A percentile compares a stretch with the other conserved stretches of the same genome.
Conservation (phyloP, 2,329 filamentous ascomycete species). For the Monosporascus sp. region DNA sequence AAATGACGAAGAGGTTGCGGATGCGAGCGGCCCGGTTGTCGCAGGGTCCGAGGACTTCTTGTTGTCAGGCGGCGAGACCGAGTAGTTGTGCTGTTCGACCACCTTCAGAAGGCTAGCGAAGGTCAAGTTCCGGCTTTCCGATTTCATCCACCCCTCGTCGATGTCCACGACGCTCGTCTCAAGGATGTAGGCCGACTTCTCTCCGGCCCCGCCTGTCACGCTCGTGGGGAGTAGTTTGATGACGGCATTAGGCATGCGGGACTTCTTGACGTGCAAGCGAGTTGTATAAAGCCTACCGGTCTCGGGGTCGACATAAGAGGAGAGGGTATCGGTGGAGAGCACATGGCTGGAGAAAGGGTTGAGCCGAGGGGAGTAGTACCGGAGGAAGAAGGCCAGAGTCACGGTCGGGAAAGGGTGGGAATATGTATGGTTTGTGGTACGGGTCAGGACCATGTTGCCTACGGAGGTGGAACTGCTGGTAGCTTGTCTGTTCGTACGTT, state of each 20-base stretch:
- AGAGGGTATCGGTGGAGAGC: conserved; percentile 77
- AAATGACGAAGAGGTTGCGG: conserved; percentile 9
- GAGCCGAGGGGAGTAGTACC: conserved; percentile 65
- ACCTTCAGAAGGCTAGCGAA: conserved; percentile 77
- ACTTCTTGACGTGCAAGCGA: conserved; percentile 77
- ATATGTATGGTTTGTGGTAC: conserved; percentile 66
- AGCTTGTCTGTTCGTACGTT: neutral
- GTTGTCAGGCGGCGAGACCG: conserved; percentile 32
- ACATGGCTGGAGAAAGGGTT: conserved; percentile 82
- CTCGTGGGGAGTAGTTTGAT: conserved; percentile 70
- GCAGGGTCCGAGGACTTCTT: conserved; percentile 16
- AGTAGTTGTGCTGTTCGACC: conserved; percentile 69
- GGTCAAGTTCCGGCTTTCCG: conserved; percentile 75
- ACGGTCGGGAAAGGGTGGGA: conserved; percentile 79
- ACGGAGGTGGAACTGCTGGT: conserved; percentile 1
- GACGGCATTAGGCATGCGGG: conserved; percentile 68
- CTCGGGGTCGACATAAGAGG: conserved; percentile 64
- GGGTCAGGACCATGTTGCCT: conserved; percentile 55
- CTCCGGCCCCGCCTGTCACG: conserved; percentile 60
- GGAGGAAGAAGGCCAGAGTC: conserved; percentile 83
- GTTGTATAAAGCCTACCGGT: conserved; percentile 73
- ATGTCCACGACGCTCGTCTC: conserved; percentile 77
- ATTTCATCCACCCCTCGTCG: conserved; percentile 76
- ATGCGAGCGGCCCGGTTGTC: conserved; percentile 16
- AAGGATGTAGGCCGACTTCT: conserved; percentile 74